Evolutionary conservation across 768 basidiomycete species (phyloP).

Genomic region (Tylopilus felleus): DNA sequence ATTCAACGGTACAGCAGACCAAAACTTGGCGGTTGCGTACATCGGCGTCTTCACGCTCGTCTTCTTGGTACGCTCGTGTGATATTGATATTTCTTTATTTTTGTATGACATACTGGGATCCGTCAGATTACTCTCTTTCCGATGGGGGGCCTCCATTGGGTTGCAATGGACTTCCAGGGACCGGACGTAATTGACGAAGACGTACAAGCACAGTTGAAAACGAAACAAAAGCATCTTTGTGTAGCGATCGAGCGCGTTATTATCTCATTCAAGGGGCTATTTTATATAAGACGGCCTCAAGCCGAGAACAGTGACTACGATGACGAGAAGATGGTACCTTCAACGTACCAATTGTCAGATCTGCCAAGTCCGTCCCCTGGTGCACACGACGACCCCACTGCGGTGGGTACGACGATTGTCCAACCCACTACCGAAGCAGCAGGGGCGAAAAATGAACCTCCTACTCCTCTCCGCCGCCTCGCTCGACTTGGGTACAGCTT

Average conservation of each 20-base stretch:
- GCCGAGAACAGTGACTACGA: not conserved
- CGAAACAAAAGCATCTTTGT: conserved; percentile 31
- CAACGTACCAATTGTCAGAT: not conserved
- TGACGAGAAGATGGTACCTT: conserved; percentile 6
- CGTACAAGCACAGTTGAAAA: conserved; percentile 43
- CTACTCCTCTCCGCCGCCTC: conserved; percentile 1
- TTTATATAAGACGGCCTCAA: not conserved
- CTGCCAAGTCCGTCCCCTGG: not conserved
- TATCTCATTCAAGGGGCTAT: not conserved
- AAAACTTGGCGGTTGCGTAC: conserved; percentile 64
- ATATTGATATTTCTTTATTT: not conserved
- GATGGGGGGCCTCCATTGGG: conserved; percentile 49
- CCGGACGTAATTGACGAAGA: conserved; percentile 60
- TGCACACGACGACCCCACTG: not conserved
- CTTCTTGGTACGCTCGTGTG: conserved; percentile 45
- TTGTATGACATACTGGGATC: not conserved
- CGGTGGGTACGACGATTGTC: conserved; percentile 1
- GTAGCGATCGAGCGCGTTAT: conserved; percentile 10
- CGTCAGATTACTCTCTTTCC: conserved; percentile 62
- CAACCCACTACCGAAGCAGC: not conserved
- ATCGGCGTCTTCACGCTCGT: conserved; percentile 59
- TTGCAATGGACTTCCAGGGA: conserved; percentile 62
- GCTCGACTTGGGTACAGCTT: conserved; percentile 14
- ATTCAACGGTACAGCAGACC: conserved; percentile 56
- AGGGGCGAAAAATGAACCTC: conserved; percentile 1